Percentiles rank a stretch among this genome's conserved stretches.
These are phyloP conservation scores for Exophiala oligosperma DNA, from an alignment of 2,329 filamentous ascomycete genomes.

Conservation along the genomic window DNA sequence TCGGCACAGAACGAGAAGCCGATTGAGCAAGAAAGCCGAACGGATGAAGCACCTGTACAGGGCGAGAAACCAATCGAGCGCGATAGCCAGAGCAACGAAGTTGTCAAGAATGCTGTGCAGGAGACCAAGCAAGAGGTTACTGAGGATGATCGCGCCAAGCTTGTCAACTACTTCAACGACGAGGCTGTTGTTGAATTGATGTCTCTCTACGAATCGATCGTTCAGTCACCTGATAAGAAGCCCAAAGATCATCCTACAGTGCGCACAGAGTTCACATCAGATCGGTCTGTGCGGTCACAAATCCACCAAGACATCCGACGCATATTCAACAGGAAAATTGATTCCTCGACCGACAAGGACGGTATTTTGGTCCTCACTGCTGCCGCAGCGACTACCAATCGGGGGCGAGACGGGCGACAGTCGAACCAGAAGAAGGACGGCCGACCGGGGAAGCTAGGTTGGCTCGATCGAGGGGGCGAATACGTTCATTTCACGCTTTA, in stretches of 20 bases:
- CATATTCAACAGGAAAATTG: conserved; percentile 75
- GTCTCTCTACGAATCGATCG: conserved; percentile 55
- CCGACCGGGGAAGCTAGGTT: conserved; percentile 51
- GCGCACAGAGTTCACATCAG: conserved; percentile 53
- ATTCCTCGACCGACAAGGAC: conserved; percentile 73
- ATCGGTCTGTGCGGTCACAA: conserved; percentile 62
- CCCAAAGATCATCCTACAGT: conserved; percentile 55
- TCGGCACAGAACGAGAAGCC: too few species aligned
- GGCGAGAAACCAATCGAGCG: neutral
- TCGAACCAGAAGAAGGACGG: conserved; percentile 29
- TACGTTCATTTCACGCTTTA: conserved; percentile 89
- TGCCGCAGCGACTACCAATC: conserved; percentile 38
- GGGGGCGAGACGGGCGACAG: conserved; percentile 35
- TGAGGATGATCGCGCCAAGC: conserved; percentile 45
- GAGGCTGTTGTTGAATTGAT: conserved; percentile 47
- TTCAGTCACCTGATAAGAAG: conserved; percentile 56
- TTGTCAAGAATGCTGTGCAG: too few species aligned
- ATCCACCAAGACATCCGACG: conserved; percentile 70
- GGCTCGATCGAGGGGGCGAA: conserved; percentile 70
- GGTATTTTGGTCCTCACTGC: conserved; percentile 59
- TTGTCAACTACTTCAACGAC: conserved; percentile 33
- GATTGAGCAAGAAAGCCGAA: neutral
- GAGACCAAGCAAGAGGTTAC: conserved; percentile 21
- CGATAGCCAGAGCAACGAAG: neutral
- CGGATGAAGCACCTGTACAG: neutral